A percentile compares a stretch with the other conserved stretches of the same genome.
Evolutionary conservation across 2,329 filamentous ascomycete genomes (phyloP).

Genomic region (Metarhizium humberi): DNA sequence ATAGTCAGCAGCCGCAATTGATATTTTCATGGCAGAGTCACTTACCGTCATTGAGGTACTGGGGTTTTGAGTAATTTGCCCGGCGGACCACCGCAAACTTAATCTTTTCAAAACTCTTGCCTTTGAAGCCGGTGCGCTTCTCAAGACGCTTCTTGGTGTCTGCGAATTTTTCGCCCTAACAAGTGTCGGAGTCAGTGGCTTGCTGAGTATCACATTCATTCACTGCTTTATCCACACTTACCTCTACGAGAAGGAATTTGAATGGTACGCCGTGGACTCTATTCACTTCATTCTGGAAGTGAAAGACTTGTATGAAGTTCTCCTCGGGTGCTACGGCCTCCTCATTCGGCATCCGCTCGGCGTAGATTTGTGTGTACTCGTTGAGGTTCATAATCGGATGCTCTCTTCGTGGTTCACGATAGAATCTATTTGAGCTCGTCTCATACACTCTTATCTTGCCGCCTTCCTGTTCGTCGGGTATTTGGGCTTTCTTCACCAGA

Average conservation of each 20-base stretch:
- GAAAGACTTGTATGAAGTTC: conserved; percentile 70
- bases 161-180: conserved; percentile 73
- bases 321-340: conserved; percentile 48
- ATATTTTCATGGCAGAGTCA: conserved; percentile 7
- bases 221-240: conserved; percentile 29
- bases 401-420: conserved; percentile 63
- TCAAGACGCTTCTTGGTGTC: conserved; percentile 94
- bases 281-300: conserved; percentile 83
- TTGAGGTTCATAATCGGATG: conserved; percentile 73
- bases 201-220: too few relatives aligned
- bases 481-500: conserved; percentile 69
- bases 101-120: conserved; percentile 97
- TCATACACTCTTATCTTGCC: conserved; percentile 75
- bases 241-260: conserved; percentile 75
- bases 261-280: conserved; percentile 86
- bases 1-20: neutral
- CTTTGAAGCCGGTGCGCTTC: conserved; percentile 87
- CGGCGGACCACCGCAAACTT: conserved; percentile 80
- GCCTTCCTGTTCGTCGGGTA: conserved; percentile 63
- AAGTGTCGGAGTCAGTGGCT: neutral
- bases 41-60: conserved; percentile 83
- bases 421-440: conserved; percentile 71
- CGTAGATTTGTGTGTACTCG: conserved; percentile 75
- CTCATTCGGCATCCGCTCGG: conserved; percentile 70
- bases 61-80: conserved; percentile 64